Conservation (phyloP, 1,139 yeast species). For the Yamadazyma atlantica region DNA sequence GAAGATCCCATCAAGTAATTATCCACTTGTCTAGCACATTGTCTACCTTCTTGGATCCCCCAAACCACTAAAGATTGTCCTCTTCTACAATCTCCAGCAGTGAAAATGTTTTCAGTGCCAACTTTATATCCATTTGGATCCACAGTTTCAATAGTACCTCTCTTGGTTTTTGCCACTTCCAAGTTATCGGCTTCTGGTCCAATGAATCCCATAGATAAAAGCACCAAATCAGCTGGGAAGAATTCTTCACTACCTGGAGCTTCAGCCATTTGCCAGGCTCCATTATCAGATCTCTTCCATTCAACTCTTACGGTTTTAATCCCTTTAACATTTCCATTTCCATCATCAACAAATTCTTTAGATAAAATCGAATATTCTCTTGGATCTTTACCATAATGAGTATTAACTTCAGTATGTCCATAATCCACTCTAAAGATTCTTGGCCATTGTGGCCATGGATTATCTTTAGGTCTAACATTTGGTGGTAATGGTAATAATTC, state of each 20-base stretch:
- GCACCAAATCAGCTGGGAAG: slow-evolving; percentile 92
- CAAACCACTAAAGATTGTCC: slow-evolving; percentile 98
- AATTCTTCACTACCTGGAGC: slow-evolving; percentile 92
- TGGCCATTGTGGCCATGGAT: slow-evolving; percentile 99
- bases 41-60: slow-evolving; percentile 99
- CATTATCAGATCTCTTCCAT: slow-evolving; percentile 94
- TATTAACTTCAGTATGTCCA: slow-evolving; percentile 93
- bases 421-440: slow-evolving; percentile 96
- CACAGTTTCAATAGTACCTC: slow-evolving; percentile 81
- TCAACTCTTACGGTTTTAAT: slow-evolving; percentile 95
- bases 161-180: slow-evolving; percentile 68
- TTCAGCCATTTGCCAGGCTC: slow-evolving; percentile 99
- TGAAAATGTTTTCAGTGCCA: slow-evolving; percentile 66
- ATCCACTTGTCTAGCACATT: slow-evolving; percentile 95
- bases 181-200: slow-evolving; percentile 92
- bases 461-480: slow-evolving; percentile 80
- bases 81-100: slow-evolving; percentile 99
- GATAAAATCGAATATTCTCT: slow-evolving; percentile 95
- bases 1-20: slow-evolving; percentile 73
- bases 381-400: slow-evolving; percentile 96
- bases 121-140: slow-evolving; percentile 74
- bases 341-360: slow-evolving; percentile 94
- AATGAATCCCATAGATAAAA: slow-evolving; percentile 94
- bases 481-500: slow-evolving; percentile 95
- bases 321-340: slow-evolving; percentile 89